phyloP scores from a whole-genome alignment of 495 filamentous ascomycete genomes.

The Bryoglossum gracile region DNA sequence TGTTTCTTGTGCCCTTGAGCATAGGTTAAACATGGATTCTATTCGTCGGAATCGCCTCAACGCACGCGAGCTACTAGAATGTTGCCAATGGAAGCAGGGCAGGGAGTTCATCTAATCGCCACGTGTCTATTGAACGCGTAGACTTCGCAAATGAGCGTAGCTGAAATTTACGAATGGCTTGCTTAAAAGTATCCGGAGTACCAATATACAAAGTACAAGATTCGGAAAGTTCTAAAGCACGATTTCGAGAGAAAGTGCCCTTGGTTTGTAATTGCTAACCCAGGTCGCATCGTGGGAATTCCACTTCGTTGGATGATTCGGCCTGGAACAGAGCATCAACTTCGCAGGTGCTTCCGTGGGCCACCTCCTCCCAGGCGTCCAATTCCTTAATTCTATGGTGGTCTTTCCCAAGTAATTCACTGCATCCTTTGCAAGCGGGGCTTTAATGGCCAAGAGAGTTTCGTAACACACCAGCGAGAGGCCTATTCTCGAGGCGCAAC shows the following conservation, averaged over 20 bases:
- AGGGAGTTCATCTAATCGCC: constrained; percentile 2
- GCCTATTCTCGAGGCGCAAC: background rate
- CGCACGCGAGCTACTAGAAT: constrained; percentile 3
- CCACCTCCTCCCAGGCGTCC: constrained; percentile 5
- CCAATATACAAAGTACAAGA: constrained; percentile 19
- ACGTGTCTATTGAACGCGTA: constrained; percentile 2
- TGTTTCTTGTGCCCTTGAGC: background rate
- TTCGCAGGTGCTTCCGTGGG: constrained; percentile 4
- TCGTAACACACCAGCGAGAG: constrained; percentile 5
- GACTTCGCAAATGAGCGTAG: constrained; percentile 8
- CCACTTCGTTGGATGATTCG: constrained; percentile 6
- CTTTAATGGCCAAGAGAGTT: constrained; percentile 4
- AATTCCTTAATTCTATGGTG: constrained; percentile 9
- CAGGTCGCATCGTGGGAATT: constrained; percentile 6
- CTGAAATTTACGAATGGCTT: constrained; percentile 15
- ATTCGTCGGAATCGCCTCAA: background rate
- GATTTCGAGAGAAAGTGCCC: constrained; percentile 12
- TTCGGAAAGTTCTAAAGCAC: constrained; percentile 11
- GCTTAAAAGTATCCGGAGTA: constrained; percentile 12
- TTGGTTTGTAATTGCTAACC: constrained; percentile 14
- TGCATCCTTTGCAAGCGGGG: constrained; percentile 2
- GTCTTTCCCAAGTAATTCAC: constrained; percentile 5
- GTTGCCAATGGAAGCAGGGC: background rate
- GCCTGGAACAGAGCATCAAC: constrained; percentile 10
- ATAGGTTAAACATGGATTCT: constrained; percentile 1